These are phyloP conservation scores for Stylosanthes scabra DNA, from an alignment of 331 rosid species.

Conservation along the genomic window DNA sequence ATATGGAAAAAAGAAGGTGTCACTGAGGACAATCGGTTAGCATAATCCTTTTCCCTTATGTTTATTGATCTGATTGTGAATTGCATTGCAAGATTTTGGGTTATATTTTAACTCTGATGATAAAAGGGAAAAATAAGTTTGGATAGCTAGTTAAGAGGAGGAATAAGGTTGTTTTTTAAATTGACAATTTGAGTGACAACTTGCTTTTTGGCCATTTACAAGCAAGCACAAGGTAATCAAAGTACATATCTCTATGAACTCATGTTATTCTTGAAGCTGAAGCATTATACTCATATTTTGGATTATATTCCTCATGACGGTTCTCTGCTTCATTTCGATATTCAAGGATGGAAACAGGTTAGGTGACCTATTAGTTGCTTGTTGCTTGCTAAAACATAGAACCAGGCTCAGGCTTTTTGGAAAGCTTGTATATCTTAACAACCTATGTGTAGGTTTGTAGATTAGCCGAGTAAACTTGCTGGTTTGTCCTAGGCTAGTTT, in stretches of 20 bases:
- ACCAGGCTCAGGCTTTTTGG: too few relatives aligned
- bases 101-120: constrained; percentile 11
- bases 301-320: constrained; percentile 5
- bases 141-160: constrained; percentile 14
- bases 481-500: too few relatives aligned
- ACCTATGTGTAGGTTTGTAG: too few relatives aligned
- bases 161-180: constrained; percentile 18
- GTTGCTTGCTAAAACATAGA: too few relatives aligned
- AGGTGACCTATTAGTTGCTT: too few relatives aligned
- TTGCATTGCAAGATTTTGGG: constrained; percentile 7
- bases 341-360: neutral
- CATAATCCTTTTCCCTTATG: neutral
- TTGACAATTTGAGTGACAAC: constrained; percentile 30
- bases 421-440: too few relatives aligned
- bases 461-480: too few relatives aligned
- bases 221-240: constrained; percentile 30
- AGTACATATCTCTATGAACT: constrained; percentile 19
- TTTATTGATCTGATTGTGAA: constrained; percentile 13
- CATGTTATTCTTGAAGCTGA: constrained; percentile 7
- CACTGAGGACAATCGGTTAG: constrained; percentile 87
- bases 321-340: constrained; percentile 9
- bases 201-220: neutral
- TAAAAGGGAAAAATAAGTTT: neutral
- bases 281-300: constrained; percentile 12
- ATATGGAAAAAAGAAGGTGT: constrained; percentile 84